Percentiles rank a stretch among this genome's conserved stretches.
phyloP scores from a whole-genome alignment of 129 eudicot species.

The Calendula officinalis region DNA sequence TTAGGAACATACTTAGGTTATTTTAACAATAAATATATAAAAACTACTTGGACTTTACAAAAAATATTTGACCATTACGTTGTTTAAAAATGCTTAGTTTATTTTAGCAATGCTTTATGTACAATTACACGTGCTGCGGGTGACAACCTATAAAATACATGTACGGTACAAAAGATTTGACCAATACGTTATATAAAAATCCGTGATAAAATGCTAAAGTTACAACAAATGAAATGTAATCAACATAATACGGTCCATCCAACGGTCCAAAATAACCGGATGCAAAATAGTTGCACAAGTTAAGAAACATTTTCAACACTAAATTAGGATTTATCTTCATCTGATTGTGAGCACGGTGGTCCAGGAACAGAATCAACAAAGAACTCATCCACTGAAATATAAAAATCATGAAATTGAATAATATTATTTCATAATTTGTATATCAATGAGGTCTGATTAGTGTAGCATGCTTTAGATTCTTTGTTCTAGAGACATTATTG shows the following conservation, averaged over 20 bases:
- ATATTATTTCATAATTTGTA: too few species aligned
- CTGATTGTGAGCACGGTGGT: slow-evolving; percentile 43
- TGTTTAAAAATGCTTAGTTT: too few species aligned
- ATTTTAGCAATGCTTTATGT: too few species aligned
- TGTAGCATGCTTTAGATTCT: too few species aligned
- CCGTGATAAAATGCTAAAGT: slow-evolving; percentile 16
- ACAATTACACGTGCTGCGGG: too few species aligned
- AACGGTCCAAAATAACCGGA: slow-evolving; percentile 22
- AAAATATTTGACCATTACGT: slow-evolving; percentile 7
- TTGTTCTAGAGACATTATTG: too few species aligned
- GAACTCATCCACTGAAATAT: slow-evolving; percentile 67
- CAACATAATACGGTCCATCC: neutral
- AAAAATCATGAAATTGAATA: too few species aligned
- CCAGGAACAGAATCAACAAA: slow-evolving; percentile 61
- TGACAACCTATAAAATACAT: too few species aligned
- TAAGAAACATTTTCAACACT: slow-evolving; percentile 18
- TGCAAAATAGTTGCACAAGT: slow-evolving; percentile 22
- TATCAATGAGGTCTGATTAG: too few species aligned
- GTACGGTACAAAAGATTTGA: slow-evolving; percentile 12
- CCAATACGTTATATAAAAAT: slow-evolving; percentile 7
- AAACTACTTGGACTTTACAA: too few species aligned
- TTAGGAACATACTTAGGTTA: too few species aligned
- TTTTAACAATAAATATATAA: too few species aligned
- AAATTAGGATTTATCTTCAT: slow-evolving; percentile 41
- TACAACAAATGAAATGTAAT: slow-evolving; percentile 20